Percentiles rank a stretch among this genome's conserved stretches.
Conservation (phyloP, 352 stramenopile species). For the Globisporangium heterothallicum region DNA sequence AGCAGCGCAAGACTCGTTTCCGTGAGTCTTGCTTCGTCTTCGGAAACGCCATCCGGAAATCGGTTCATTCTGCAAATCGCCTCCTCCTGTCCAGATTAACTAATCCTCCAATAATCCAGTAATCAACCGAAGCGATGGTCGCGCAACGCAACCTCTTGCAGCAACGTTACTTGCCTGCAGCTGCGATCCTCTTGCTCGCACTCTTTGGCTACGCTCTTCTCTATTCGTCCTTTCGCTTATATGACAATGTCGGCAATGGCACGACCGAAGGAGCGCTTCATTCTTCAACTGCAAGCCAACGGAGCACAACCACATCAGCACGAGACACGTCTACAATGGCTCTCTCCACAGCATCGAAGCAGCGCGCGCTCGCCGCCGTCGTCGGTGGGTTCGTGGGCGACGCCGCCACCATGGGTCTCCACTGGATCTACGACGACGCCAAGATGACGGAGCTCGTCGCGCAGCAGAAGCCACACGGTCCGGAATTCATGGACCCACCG, state of each 20-base stretch:
- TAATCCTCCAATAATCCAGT: not conserved
- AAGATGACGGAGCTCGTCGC: slow-evolving; percentile 23
- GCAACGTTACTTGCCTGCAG: slow-evolving; percentile 1
- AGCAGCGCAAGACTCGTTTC: no score
- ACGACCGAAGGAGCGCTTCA: not conserved
- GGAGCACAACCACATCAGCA: not conserved
- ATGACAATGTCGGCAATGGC: not conserved
- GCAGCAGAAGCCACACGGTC: slow-evolving; percentile 3
- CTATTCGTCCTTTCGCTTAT: not conserved
- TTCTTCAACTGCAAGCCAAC: slow-evolving; percentile 5
- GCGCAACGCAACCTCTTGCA: slow-evolving; percentile 5
- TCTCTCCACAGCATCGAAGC: slow-evolving; percentile 24
- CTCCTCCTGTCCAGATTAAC: not conserved
- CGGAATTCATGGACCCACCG: slow-evolving; percentile 58
- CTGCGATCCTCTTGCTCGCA: not conserved
- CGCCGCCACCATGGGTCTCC: slow-evolving; percentile 61
- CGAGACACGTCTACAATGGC: slow-evolving; percentile 8
- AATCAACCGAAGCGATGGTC: not conserved
- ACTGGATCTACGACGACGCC: slow-evolving; percentile 72
- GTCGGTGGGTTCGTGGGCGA: slow-evolving; percentile 54
- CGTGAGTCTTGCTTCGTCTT: no score
- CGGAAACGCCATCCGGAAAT: no score
- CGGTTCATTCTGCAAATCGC: not conserved
- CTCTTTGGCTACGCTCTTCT: slow-evolving; percentile 1
- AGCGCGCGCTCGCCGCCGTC: slow-evolving; percentile 42